A percentile compares a stretch with the other conserved stretches of the same genome.
Conservation (phyloP, 2,329 filamentous ascomycete genomes). For the Fusarium pseudograminearum region DNA sequence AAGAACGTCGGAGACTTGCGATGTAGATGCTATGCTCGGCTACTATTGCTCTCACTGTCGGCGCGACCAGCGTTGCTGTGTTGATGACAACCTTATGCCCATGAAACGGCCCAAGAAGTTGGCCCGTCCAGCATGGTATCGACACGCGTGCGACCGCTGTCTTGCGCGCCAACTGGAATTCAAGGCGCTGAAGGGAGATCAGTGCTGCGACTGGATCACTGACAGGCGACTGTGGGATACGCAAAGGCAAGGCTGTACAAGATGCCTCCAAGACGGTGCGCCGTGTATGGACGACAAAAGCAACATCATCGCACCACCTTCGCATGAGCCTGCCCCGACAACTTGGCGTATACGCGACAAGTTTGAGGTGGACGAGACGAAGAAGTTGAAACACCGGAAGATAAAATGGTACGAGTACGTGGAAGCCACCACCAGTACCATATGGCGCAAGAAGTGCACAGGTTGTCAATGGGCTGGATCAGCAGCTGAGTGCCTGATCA, state of each 20-base stretch:
- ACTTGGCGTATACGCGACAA: constrained; percentile 11
- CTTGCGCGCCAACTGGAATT: not conserved
- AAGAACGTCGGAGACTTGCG: constrained; percentile 3
- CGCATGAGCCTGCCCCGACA: not conserved
- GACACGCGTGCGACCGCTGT: constrained; percentile 40
- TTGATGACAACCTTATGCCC: not conserved
- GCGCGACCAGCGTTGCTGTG: not conserved
- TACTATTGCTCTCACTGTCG: constrained; percentile 32
- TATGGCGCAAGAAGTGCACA: constrained; percentile 30
- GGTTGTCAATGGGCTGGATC: constrained; percentile 8
- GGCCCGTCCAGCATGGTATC: constrained; percentile 24
- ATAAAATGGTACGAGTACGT: constrained; percentile 13
- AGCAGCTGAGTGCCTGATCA: constrained; percentile 11
- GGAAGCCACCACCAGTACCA: not conserved
- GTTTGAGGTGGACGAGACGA: constrained; percentile 7
- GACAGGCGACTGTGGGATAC: constrained; percentile 26
- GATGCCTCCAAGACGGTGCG: constrained; percentile 11
- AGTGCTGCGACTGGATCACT: constrained; percentile 30
- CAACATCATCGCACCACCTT: not conserved
- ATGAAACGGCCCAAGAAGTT: constrained; percentile 16
- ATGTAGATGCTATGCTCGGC: constrained; percentile 32
- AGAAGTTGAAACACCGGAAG: not conserved
- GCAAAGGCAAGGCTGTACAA: not conserved
- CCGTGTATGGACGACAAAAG: constrained; percentile 23
- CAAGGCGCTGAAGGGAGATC: not conserved